A percentile compares a stretch with the other conserved stretches of the same genome.
phyloP scores from a whole-genome alignment of 2,329 filamentous ascomycete genomes.

The Trichoderma endophyticum region DNA sequence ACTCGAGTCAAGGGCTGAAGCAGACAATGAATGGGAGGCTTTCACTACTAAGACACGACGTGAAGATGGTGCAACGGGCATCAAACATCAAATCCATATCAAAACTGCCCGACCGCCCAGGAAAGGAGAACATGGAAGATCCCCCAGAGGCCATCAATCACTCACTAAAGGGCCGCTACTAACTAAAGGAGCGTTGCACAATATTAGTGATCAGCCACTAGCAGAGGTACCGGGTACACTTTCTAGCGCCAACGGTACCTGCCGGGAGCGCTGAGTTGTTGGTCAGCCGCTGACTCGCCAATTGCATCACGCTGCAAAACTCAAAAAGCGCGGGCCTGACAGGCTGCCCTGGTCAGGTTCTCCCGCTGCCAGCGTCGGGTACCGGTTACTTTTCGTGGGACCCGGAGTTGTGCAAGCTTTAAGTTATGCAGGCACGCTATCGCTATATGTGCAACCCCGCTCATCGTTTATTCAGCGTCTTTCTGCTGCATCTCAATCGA shows the following conservation, averaged over 20 bases:
- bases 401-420: background rate
- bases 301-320: background rate
- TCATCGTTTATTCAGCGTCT: conserved; percentile 2
- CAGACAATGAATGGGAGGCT: background rate
- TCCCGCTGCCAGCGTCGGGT: background rate
- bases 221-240: background rate
- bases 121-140: background rate
- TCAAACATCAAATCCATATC: background rate
- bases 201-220: background rate
- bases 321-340: background rate
- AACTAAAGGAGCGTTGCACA: background rate
- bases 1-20: background rate
- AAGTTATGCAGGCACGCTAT: background rate
- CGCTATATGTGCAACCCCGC: conserved; percentile 1
- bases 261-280: background rate
- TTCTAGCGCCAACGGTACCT: background rate
- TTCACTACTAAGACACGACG: background rate
- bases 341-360: background rate
- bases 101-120: background rate
- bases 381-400: background rate
- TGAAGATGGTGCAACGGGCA: background rate
- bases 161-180: background rate
- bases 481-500: background rate
- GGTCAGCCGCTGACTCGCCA: background rate
- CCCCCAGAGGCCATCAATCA: background rate